Conservation (phyloP, 208 protist species). For the Novymonas esmeraldas region DNA sequence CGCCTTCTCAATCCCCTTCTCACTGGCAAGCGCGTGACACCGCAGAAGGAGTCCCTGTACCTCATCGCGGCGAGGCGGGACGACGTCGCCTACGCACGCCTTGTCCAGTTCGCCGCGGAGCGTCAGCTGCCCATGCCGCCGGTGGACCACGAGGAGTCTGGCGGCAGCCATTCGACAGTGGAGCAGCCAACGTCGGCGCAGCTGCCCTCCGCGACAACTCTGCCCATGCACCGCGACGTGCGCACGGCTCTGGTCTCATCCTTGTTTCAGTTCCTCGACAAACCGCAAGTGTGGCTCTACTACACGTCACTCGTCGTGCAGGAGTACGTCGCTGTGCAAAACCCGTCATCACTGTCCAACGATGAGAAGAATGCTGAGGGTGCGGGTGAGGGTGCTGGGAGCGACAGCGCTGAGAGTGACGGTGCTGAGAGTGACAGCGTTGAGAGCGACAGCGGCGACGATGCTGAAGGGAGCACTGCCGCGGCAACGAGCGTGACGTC, state of each 20-base stretch:
- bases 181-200: neutral
- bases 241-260: conserved; percentile 21
- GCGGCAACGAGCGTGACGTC: neutral
- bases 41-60: conserved; percentile 31
- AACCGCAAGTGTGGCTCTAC: conserved; percentile 28
- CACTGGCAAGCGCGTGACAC: conserved; percentile 9
- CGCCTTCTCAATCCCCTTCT: conserved; percentile 20
- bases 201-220: neutral
- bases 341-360: neutral
- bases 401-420: neutral
- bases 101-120: conserved; percentile 23
- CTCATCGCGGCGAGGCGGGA: conserved; percentile 21
- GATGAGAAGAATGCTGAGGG: neutral
- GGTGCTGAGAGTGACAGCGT: too few species aligned
- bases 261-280: conserved; percentile 23
- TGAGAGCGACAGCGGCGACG: too few species aligned
- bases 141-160: neutral
- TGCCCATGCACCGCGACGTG: conserved; percentile 31
- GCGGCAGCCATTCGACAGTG: neutral
- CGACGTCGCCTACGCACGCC: conserved; percentile 17
- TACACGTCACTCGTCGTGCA: conserved; percentile 1
- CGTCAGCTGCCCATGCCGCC: conserved; percentile 20
- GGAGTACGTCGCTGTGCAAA: neutral
- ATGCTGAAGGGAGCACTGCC: too few species aligned
- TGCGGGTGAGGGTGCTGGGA: neutral